These are phyloP conservation scores for Angophora floribunda DNA, from an alignment of 345 rosid species.

Conservation along the genomic window DNA sequence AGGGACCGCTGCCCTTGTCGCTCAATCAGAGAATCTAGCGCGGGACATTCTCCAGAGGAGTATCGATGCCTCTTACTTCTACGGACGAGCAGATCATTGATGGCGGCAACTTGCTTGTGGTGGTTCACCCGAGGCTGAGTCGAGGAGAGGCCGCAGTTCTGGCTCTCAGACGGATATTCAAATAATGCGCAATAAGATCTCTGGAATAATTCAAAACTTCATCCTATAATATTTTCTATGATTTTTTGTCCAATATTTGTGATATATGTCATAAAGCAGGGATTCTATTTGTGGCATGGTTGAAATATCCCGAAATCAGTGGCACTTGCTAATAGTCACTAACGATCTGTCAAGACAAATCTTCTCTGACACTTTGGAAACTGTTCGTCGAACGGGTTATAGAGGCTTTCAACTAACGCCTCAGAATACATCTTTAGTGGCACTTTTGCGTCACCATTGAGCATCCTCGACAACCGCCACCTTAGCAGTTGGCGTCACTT, in stretches of 20 bases:
- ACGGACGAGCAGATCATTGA: constrained; percentile 8
- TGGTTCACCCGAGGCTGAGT: background rate
- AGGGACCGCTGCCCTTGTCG: constrained; percentile 25
- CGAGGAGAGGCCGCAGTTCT: constrained; percentile 3
- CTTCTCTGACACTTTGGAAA: too few relatives aligned
- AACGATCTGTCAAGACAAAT: too few relatives aligned
- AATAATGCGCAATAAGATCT: background rate
- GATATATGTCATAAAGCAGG: background rate
- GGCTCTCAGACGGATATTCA: constrained; percentile 14
- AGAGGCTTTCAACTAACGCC: too few relatives aligned
- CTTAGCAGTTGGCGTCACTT: too few relatives aligned
- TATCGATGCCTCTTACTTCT: constrained; percentile 60
- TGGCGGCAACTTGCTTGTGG: background rate
- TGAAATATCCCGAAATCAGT: too few relatives aligned
- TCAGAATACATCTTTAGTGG: too few relatives aligned
- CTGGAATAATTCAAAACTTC: background rate
- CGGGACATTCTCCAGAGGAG: constrained; percentile 88
- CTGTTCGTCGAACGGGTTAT: too few relatives aligned
- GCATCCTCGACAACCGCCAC: too few relatives aligned
- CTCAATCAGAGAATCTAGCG: constrained; percentile 47
- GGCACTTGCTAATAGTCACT: too few relatives aligned
- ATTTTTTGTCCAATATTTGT: background rate
- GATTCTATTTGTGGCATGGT: too few relatives aligned
- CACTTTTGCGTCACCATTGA: too few relatives aligned
- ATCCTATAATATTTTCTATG: background rate